Percentiles rank a stretch among this genome's conserved stretches.
phyloP scores from a whole-genome alignment of 805 yeast genomes.

The Saccharomycopsis lassenensis region DNA sequence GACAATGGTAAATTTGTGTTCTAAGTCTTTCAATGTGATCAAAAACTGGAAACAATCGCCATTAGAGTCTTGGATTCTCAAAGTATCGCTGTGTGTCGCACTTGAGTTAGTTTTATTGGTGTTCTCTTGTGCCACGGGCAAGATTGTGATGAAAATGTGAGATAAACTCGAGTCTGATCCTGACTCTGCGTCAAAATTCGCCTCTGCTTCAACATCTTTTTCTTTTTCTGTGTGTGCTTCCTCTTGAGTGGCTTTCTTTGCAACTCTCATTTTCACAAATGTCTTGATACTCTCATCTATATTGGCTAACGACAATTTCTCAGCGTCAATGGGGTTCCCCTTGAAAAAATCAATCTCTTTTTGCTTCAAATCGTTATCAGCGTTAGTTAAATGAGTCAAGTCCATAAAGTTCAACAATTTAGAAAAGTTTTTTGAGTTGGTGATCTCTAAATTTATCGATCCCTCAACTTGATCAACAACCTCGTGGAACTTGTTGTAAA shows the following conservation, averaged over 20 bases:
- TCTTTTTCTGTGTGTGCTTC: not conserved
- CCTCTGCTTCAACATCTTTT: constrained; percentile 18
- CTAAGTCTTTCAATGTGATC: constrained; percentile 63
- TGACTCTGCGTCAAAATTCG: constrained; percentile 19
- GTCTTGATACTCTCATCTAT: constrained; percentile 59
- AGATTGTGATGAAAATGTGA: constrained; percentile 59
- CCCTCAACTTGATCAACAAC: constrained; percentile 67
- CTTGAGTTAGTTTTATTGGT: constrained; percentile 21
- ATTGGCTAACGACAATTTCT: constrained; percentile 79
- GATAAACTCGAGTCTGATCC: no score
- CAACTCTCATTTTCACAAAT: constrained; percentile 25
- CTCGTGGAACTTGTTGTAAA: constrained; percentile 38
- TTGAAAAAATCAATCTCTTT: constrained; percentile 57
- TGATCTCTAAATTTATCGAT: constrained; percentile 44
- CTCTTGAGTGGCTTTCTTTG: constrained; percentile 21
- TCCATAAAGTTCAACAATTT: constrained; percentile 16
- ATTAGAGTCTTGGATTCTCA: constrained; percentile 28
- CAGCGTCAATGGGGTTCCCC: constrained; percentile 76
- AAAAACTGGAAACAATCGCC: constrained; percentile 62
- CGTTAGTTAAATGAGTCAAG: constrained; percentile 17
- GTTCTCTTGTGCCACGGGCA: constrained; percentile 36
- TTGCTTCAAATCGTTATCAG: constrained; percentile 20
- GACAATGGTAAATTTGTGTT: constrained; percentile 61
- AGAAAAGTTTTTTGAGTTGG: constrained; percentile 32
- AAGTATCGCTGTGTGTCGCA: constrained; percentile 21